A percentile compares a stretch with the other conserved stretches of the same genome.
phyloP scores from a whole-genome alignment of 495 filamentous ascomycete species.

The Aspergillus homomorphus region DNA sequence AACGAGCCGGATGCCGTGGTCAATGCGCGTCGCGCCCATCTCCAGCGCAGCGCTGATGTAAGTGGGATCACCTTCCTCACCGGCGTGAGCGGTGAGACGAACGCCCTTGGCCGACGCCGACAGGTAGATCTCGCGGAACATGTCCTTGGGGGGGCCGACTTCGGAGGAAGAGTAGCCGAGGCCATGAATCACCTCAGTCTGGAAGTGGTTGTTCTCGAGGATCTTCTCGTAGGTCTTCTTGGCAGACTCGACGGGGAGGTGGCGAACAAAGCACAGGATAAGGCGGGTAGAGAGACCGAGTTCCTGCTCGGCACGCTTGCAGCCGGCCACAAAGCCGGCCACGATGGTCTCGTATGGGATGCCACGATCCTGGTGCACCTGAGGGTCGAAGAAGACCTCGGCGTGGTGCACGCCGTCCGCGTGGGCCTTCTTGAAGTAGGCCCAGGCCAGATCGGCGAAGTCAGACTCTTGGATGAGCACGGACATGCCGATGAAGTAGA shows the following conservation, averaged over 20 bases:
- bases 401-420: slow-evolving; percentile 63
- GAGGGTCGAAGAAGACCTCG: slow-evolving; percentile 79
- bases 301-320: slow-evolving; percentile 58
- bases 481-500: slow-evolving; percentile 75
- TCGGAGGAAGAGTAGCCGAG: slow-evolving; percentile 69
- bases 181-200: slow-evolving; percentile 51
- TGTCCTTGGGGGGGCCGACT: slow-evolving; percentile 58
- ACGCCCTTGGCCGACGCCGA: slow-evolving; percentile 50
- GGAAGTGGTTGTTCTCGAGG: slow-evolving; percentile 49
- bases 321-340: slow-evolving; percentile 55
- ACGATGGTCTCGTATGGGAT: slow-evolving; percentile 60
- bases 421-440: slow-evolving; percentile 65
- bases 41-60: slow-evolving; percentile 66
- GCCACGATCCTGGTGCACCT: slow-evolving; percentile 64
- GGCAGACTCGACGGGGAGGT: slow-evolving; percentile 58
- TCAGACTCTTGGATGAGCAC: slow-evolving; percentile 58
- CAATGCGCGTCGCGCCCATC: slow-evolving; percentile 59
- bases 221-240: slow-evolving; percentile 47
- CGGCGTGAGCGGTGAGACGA: slow-evolving; percentile 65
- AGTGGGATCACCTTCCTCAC: slow-evolving; percentile 67
- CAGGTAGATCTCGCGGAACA: slow-evolving; percentile 59
- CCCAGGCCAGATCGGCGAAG: slow-evolving; percentile 72
- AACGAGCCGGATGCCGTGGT: slow-evolving; percentile 66
- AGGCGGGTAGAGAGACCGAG: slow-evolving; percentile 59
- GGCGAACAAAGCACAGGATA: slow-evolving; percentile 68